Base-by-base conservation (phyloP, 306 rosid species). In the Cucurbita argyrosperma region DNA sequence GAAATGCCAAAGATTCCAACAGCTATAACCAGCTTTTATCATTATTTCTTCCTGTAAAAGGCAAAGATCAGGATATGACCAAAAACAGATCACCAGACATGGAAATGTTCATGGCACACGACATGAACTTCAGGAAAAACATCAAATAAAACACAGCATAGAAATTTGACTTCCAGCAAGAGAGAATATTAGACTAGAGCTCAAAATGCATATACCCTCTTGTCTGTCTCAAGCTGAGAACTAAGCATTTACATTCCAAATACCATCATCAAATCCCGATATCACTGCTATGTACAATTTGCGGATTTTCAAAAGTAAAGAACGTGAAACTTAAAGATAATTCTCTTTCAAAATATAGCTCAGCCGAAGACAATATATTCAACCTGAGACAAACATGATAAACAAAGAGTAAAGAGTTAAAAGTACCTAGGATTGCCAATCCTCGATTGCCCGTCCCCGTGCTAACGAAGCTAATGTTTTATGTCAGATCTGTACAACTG, bases 401-500 rank as follows among this genome's bases (percentile, higher is more conserved):
- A 61, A 56, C 77, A 67, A 76, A 71, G 26, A 74, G 67, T 57
- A 50, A 50, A 53, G 52, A 11, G 72, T 79, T 70, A 9, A 64
- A 43, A 54, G 37, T 66, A 73, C 82, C 76, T 73, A 54, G 73
- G 62, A 76, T 45, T 35, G 71, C 59, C 51, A 35, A 26, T 72
- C 82, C 83, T 81, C 30, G 80, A 79, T 75, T 72, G 83, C 81
- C 74, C 18, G 76, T 76, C 73, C 74, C 80, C 82, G 43, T 56
- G 79, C 77, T 60, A 80, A 59, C 37, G 46, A 82, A 66, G 76
- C 82, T 80, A 73, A 83, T 74, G 79, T 74, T 82, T 77, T 77
- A 60, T 60, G 95, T 84, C 84, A 86, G 95, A 85, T 78, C 88
- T 89, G 95, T 89, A 87, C 91, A 85, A 74, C 77, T 73, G 82